Conservation (phyloP, 108 stramenopile species). For the Heterococcus sp. region DNA sequence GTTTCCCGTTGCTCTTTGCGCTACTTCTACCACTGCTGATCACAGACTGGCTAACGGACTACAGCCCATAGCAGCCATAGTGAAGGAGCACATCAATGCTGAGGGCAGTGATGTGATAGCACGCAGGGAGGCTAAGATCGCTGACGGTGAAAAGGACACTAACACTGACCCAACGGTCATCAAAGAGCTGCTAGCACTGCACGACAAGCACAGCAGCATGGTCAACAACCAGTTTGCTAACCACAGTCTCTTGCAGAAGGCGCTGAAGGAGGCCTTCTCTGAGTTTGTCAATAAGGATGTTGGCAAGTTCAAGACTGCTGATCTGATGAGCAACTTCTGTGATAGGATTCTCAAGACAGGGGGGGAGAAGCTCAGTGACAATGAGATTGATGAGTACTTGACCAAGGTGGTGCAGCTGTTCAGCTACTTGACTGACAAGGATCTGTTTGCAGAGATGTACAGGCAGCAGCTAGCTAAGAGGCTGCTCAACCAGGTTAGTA, state of each 20-base stretch:
- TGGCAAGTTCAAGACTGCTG: conserved; percentile 90
- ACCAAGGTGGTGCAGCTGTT: conserved; percentile 83
- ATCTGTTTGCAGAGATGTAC: conserved; percentile 95
- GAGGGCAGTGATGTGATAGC: conserved; percentile 83
- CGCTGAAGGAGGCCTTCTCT: conserved; percentile 97
- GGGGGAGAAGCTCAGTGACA: conserved; percentile 90
- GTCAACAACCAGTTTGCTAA: conserved; percentile 84
- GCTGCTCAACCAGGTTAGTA: conserved; percentile 72
- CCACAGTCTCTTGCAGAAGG: conserved; percentile 94
- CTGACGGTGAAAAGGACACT: conserved; percentile 64
- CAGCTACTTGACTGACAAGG: conserved; percentile 84
- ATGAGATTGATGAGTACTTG: conserved; percentile 85
- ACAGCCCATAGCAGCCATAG: conserved; percentile 30
- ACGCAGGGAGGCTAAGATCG: conserved; percentile 70
- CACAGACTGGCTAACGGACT: background rate
- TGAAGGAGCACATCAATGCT: conserved; percentile 71
- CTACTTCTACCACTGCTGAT: background rate
- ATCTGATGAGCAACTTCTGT: conserved; percentile 93
- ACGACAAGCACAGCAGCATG: conserved; percentile 88
- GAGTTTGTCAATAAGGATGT: conserved; percentile 94
- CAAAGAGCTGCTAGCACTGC: conserved; percentile 87
- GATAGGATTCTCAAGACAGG: conserved; percentile 97
- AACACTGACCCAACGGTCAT: conserved; percentile 95
- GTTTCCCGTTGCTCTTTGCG: background rate
- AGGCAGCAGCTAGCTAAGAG: conserved; percentile 96